These are phyloP conservation scores for Podaxis rugospora DNA, from an alignment of 768 basidiomycete species.

Conservation along the genomic window DNA sequence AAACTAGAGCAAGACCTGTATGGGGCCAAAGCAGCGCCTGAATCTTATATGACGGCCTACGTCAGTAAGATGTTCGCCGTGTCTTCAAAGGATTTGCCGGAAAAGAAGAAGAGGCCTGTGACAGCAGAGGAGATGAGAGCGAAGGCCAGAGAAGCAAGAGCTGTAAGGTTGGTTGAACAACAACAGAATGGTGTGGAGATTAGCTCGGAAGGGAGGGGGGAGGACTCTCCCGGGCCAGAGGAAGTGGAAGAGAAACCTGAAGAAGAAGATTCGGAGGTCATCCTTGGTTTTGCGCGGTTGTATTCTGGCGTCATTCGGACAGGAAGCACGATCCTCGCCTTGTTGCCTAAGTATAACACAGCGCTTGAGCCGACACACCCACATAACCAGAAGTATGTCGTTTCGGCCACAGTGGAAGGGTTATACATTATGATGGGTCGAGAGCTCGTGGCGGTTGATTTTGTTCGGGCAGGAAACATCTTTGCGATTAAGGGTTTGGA, in stretches of 20 bases:
- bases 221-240: constrained; percentile 4
- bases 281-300: constrained; percentile 91
- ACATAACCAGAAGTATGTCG: constrained; percentile 60
- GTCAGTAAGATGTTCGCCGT: constrained; percentile 99
- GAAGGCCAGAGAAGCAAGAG: constrained; percentile 52
- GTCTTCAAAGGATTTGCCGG: constrained; percentile 72
- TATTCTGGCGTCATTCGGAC: constrained; percentile 82
- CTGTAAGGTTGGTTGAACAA: constrained; percentile 22
- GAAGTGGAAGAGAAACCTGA: constrained; percentile 21
- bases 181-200: constrained; percentile 12
- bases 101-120: constrained; percentile 71
- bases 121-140: constrained; percentile 83
- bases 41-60: constrained; percentile 73
- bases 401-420: constrained; percentile 59
- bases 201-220: constrained; percentile 10
- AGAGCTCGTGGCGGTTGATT: constrained; percentile 80
- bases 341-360: constrained; percentile 84
- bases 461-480: constrained; percentile 87
- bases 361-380: constrained; percentile 60
- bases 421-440: constrained; percentile 98
- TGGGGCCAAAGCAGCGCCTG: constrained; percentile 52
- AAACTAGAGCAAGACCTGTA: constrained; percentile 85
- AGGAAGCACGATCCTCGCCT: constrained; percentile 61
- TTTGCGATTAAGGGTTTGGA: constrained; percentile 91
- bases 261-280: constrained; percentile 51